A percentile compares a stretch with the other conserved stretches of the same genome.
Evolutionary conservation across 2,329 filamentous ascomycete genomes (phyloP).

Genomic region (Stenocarpella maydis): DNA sequence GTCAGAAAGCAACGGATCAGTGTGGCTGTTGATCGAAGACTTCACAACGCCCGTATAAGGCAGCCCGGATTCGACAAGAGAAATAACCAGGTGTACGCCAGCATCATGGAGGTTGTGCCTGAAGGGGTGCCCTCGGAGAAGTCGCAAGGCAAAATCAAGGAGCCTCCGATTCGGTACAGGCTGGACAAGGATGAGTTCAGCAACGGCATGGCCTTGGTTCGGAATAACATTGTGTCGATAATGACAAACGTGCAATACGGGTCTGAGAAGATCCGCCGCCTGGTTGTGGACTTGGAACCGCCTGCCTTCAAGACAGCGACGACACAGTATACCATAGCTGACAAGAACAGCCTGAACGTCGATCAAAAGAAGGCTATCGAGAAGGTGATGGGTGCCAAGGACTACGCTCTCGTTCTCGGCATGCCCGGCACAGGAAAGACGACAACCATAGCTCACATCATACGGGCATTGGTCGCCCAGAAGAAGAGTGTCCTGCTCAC

Average conservation of each 20-base stretch:
- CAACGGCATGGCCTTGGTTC: constrained; percentile 93
- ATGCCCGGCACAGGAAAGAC: constrained; percentile 99
- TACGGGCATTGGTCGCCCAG: constrained; percentile 85
- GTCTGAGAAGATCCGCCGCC: constrained; percentile 74
- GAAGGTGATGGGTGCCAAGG: constrained; percentile 94
- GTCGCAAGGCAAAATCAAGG: constrained; percentile 59
- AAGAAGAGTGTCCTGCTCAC: constrained; percentile 93
- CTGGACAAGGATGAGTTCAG: constrained; percentile 98
- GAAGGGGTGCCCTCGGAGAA: constrained; percentile 62
- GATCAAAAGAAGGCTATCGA: constrained; percentile 88
- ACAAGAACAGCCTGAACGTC: constrained; percentile 76
- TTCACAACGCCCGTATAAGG: constrained; percentile 85
- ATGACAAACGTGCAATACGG: constrained; percentile 83
- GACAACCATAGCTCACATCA: constrained; percentile 97
- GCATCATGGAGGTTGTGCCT: constrained; percentile 85
- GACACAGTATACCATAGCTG: constrained; percentile 69
- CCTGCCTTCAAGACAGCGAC: constrained; percentile 76
- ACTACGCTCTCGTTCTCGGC: constrained; percentile 96
- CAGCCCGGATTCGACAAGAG: constrained; percentile 77
- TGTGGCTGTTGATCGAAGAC: constrained; percentile 86
- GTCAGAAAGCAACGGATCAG: constrained; percentile 79
- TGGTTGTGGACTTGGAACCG: constrained; percentile 79
- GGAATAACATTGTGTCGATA: constrained; percentile 91
- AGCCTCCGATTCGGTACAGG: constrained; percentile 74
- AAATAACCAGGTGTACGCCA: constrained; percentile 84